Conservation (phyloP, 768 basidiomycete genomes). For the Rhodocollybia butyracea region DNA sequence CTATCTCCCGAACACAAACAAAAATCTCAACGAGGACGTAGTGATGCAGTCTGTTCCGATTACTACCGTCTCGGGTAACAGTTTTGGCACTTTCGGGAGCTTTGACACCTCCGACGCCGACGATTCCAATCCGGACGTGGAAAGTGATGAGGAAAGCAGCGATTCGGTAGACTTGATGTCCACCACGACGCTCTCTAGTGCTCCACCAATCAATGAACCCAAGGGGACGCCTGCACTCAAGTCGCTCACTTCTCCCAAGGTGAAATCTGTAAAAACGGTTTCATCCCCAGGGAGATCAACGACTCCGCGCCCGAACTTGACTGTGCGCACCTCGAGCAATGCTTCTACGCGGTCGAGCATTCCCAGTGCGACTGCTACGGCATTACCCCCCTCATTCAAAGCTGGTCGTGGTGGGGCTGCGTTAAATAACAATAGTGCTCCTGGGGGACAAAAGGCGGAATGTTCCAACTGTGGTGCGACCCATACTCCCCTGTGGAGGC, state of each 20-base stretch:
- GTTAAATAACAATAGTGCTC: conserved; percentile 28
- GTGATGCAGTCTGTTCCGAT: conserved; percentile 8
- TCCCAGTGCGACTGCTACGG: not conserved
- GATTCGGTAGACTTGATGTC: conserved; percentile 7
- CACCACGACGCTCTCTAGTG: not conserved
- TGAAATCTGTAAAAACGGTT: not conserved
- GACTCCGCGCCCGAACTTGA: not conserved
- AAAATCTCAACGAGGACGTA: not conserved
- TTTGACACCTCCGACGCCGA: not conserved
- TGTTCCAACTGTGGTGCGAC: conserved; percentile 89
- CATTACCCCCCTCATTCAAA: not conserved
- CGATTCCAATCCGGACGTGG: not conserved
- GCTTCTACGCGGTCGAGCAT: not conserved
- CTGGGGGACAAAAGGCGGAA: conserved; percentile 70
- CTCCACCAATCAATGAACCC: not conserved
- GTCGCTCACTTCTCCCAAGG: not conserved
- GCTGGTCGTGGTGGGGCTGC: not conserved
- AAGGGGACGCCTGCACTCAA: no score
- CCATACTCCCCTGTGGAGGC: conserved; percentile 83
- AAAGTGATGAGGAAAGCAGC: not conserved
- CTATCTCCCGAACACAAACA: not conserved
- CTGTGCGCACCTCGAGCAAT: not conserved
- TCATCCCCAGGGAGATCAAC: not conserved
- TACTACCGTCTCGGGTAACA: not conserved
- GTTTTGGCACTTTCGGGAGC: not conserved